Evolutionary conservation across 176 grass and related monocot genomes (phyloP).

Genomic region (Echinochloa phyllopogon): DNA sequence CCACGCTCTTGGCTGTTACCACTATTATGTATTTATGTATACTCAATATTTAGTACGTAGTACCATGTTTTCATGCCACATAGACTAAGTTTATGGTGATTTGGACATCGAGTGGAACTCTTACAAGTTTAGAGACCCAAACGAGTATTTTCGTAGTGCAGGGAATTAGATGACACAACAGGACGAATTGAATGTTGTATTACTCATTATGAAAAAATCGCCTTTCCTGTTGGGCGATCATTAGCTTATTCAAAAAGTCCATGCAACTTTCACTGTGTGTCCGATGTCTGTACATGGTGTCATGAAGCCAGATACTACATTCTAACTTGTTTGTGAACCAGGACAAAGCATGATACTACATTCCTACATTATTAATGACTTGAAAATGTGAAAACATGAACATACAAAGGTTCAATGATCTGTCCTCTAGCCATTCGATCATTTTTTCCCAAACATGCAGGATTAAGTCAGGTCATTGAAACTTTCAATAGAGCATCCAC

Average conservation of each 20-base stretch:
- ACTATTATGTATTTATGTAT: too few species aligned
- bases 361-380: neutral
- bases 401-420: neutral
- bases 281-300: neutral
- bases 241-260: neutral
- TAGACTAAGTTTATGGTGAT: neutral
- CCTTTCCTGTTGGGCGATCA: neutral
- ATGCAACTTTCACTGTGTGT: neutral
- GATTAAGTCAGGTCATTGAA: neutral
- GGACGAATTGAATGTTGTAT: neutral
- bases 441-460: neutral
- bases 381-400: neutral
- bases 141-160: too few species aligned
- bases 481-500: constrained; percentile 1
- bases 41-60: too few species aligned
- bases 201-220: neutral
- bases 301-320: constrained; percentile 5
- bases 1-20: neutral
- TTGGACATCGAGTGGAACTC: too few species aligned
- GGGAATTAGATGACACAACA: too few species aligned
- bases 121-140: neutral
- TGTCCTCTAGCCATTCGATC: neutral
- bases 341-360: neutral
- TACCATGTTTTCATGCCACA: neutral
- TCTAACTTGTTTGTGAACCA: neutral